Percentiles rank a stretch among this genome's conserved stretches.
Conservation (phyloP, 2,329 filamentous ascomycete species). For the Chrysosporium queenslandicum region DNA sequence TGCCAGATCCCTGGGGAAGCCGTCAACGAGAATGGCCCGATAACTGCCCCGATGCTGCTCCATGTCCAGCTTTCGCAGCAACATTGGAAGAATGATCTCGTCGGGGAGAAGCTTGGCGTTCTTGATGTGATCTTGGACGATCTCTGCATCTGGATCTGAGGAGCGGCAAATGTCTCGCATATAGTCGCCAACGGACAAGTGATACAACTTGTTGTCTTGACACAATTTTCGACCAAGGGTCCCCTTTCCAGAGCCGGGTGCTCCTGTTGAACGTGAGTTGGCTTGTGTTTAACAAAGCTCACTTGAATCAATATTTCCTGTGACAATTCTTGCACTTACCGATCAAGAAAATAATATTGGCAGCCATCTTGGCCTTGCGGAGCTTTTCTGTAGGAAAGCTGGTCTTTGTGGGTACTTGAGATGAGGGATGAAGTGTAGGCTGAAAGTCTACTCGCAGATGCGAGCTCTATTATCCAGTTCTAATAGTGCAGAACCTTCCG, state of each 20-base stretch:
- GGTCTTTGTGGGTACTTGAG: neutral
- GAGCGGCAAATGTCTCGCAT: slow-evolving; percentile 10
- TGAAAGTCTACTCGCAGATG: too few species aligned
- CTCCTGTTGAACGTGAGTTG: slow-evolving; percentile 1
- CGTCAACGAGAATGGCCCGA: slow-evolving; percentile 13
- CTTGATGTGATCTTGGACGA: neutral
- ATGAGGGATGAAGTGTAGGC: neutral
- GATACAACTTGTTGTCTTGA: slow-evolving; percentile 8
- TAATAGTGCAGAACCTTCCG: neutral
- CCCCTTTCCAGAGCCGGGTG: slow-evolving; percentile 13
- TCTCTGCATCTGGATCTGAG: neutral
- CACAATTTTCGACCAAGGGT: slow-evolving; percentile 11
- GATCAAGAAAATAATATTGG: slow-evolving; percentile 9
- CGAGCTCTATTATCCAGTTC: neutral
- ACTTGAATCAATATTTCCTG: neutral
- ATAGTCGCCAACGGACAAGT: slow-evolving; percentile 13
- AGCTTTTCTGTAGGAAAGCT: neutral
- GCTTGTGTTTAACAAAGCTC: neutral
- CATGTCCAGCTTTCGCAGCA: slow-evolving; percentile 10
- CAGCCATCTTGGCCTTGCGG: neutral
- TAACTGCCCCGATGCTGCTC: slow-evolving; percentile 6
- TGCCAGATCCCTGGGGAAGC: slow-evolving; percentile 10
- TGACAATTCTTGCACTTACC: slow-evolving; percentile 2
- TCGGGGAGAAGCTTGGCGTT: slow-evolving; percentile 1
- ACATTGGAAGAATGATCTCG: slow-evolving; percentile 8